phyloP scores from a whole-genome alignment of 306 rosid genomes.

The Inga leiocalycina region DNA sequence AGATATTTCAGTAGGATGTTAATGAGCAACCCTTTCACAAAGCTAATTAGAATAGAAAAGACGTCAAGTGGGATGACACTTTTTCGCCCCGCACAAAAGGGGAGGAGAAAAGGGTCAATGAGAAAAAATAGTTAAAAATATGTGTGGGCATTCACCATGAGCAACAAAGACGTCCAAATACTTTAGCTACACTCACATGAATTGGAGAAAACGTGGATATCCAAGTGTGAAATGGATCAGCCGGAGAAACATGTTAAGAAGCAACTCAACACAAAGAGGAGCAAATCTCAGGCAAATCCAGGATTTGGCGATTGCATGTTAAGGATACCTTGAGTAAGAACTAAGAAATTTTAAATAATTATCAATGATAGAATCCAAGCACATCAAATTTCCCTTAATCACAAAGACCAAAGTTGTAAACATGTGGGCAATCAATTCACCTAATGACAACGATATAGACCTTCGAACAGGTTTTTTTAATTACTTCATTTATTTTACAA shows the following conservation, averaged over 20 bases:
- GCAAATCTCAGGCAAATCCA: constrained; percentile 15
- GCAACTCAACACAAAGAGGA: constrained; percentile 15
- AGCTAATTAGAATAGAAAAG: constrained; percentile 19
- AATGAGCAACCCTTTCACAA: constrained; percentile 27
- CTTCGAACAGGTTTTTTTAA: not conserved
- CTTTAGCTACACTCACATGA: not conserved
- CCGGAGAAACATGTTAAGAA: constrained; percentile 21
- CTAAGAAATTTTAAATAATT: constrained; percentile 21
- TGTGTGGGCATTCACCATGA: constrained; percentile 1
- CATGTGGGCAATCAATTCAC: not conserved
- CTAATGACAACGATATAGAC: not conserved
- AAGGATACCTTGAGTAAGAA: constrained; percentile 21
- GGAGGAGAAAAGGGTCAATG: not conserved
- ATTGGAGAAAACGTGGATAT: not conserved
- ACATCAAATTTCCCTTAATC: not conserved
- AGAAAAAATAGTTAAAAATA: constrained; percentile 16
- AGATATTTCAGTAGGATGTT: constrained; percentile 29
- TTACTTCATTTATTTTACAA: not conserved
- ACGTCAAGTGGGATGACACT: not conserved
- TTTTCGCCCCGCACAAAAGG: not conserved
- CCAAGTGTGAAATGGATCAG: not conserved
- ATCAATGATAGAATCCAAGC: not conserved
- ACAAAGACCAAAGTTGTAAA: not conserved
- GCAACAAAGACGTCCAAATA: constrained; percentile 24
- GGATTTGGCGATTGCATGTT: constrained; percentile 19